Evolutionary conservation across 1,284 basidiomycete species (phyloP), one percentile per base, ranked within the genome.

Genomic region (Sporisorium graminicola): DNA sequence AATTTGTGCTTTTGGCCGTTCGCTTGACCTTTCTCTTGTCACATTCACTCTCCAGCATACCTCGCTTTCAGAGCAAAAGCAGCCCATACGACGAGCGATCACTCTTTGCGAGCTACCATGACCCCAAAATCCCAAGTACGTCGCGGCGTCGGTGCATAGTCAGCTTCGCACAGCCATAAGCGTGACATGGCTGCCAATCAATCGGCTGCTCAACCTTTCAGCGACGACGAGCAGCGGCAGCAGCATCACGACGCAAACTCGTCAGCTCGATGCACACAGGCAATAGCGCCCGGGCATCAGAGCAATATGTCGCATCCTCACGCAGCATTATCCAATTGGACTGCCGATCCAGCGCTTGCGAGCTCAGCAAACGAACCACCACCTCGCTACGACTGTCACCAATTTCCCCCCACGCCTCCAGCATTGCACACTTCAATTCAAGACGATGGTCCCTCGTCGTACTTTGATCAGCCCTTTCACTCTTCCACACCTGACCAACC

Each of bases 371-470:
- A 58, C 49, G 58, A 54, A 29, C 59, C 60, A 6, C 67, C 71
- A 7, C 75, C 75, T 47, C 55, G 58, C 16, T 74, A 73, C 31
- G 62, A 72, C 31, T 55, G 51, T 16, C 76, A 75, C 43, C 62
- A 75, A 24, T 78, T 78, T 27, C 71, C 71, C n/a, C 59, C 71
- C 1, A 78, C 71, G 1, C 76, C 76, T 26, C 74, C 74, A 18
- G 68, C 74, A n/a, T 22, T 76, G 33, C 49, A 57, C 24, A 58
- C 12, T 12, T 27, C 65, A 0, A 20, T 35, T 35, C 35, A 35
- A 35, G 35, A 50, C 2, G 40, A 27, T 16, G 49, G 24, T 9
- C 7, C 26, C 20, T 55, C n/a, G 14, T 68, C 46, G 2, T 70
- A 70, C 40, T 63, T 68, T 29, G 60, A 64, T 20, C 54, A 57